Base-by-base conservation (phyloP, 192 early-diverging fungal species). In the Rhizoclosmatium globosum region DNA sequence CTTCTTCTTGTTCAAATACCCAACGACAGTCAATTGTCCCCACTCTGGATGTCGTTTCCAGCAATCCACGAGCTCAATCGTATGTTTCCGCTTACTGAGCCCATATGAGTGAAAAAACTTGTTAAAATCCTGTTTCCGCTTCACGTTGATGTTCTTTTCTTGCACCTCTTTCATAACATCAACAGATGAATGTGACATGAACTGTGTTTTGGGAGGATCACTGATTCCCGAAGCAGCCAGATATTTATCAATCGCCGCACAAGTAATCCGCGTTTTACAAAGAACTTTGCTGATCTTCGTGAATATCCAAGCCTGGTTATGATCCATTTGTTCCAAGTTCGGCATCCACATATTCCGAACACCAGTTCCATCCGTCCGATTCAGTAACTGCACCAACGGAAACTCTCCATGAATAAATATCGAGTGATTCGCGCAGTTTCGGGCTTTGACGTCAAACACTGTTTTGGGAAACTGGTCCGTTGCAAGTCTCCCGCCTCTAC, bases 71-170 rank as follows among this genome's bases (percentile, higher is more conserved):
- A 71, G 19, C 17, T 23, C 38, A 7, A 48, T 9, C 6, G 70
- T 58, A 23, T 23, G 15, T 23, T 71, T 71, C 15, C 48, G 47
- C 15, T 47, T 47, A 41, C 17, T 38, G 38, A 21, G 48, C 2
- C 74, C 74, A 50, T 47, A 76, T 21, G 45, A 31, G 43, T 76
- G 74, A 50, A 43, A 67, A 39, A 76, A 76, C 64, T 66, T 76
- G 74, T 76, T 76, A 47, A 68, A 76, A 64, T 64, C 61, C 21
- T 64, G 61, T 9, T 64, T 64, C 31, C 9, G 4, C 9, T 68
- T 7, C 17, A 13, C 17, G 9, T 53, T 17, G 50, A 53, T 7
- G 9, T 17, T 17, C 50, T 53, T 53, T 7, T 53, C 50, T 13
- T 13, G 6, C 1, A 53, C 50, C 17, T 53, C 50, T 6, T 57